A percentile compares a stretch with the other conserved stretches of the same genome.
phyloP scores from a whole-genome alignment of 2,329 filamentous ascomycete species.

The Fusarium sp. region DNA sequence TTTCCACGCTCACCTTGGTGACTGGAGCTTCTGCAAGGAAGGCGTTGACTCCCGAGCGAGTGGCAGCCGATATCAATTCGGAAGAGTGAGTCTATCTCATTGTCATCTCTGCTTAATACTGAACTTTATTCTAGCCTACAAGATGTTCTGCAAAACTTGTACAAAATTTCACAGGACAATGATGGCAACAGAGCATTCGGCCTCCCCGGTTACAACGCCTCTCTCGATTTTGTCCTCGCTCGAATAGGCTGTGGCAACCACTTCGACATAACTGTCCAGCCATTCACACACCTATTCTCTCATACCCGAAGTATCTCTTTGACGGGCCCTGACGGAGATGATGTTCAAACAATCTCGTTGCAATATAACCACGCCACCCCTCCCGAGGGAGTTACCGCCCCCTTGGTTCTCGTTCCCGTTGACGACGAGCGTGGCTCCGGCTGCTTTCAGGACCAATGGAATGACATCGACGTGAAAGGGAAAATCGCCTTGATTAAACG shows the following conservation, averaged over 20 bases:
- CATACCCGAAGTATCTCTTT: slow-evolving; percentile 9
- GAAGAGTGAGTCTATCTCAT: slow-evolving; percentile 1
- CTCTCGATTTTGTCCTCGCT: slow-evolving; percentile 18
- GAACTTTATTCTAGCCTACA: not conserved
- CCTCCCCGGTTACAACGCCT: slow-evolving; percentile 27
- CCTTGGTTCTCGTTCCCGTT: slow-evolving; percentile 49
- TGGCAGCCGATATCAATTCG: slow-evolving; percentile 16
- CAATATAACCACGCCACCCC: slow-evolving; percentile 58
- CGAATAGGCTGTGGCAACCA: not conserved
- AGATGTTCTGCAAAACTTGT: not conserved
- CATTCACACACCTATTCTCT: slow-evolving; percentile 27
- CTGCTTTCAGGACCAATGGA: slow-evolving; percentile 56
- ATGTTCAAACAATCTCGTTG: slow-evolving; percentile 44
- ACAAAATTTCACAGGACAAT: slow-evolving; percentile 24
- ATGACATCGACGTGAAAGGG: slow-evolving; percentile 52
- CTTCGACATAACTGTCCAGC: slow-evolving; percentile 17
- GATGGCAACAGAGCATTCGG: slow-evolving; percentile 23
- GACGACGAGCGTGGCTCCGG: slow-evolving; percentile 48
- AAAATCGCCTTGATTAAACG: slow-evolving; percentile 58
- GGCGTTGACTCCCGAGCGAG: slow-evolving; percentile 13
- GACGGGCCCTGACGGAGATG: slow-evolving; percentile 12
- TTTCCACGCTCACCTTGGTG: not conserved
- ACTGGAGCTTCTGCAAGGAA: not conserved
- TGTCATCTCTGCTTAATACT: rapidly evolving
- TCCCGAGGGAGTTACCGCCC: slow-evolving; percentile 46